Base-by-base conservation (phyloP, 192 early-diverging fungal genomes). In the Spinellus fusiger region DNA sequence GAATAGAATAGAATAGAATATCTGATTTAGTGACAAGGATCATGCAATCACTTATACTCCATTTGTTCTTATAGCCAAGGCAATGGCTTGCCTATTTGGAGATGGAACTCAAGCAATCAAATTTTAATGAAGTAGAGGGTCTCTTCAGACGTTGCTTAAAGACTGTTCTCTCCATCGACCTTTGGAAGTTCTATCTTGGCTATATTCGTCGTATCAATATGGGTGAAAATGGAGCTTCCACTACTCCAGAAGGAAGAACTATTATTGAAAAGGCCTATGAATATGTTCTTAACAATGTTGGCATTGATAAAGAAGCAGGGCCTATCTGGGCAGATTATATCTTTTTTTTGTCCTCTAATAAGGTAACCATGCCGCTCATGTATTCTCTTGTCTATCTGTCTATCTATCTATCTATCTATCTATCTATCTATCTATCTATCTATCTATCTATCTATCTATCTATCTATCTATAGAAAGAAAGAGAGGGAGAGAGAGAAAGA, bases 321-420 rank as follows among this genome's bases (percentile, higher is more conserved):
- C 67, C 70, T 29, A 87, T 98, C 29, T 98, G 96, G 96, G 65
- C 76, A 10, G 86, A 94, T 51, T 98, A 94, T 64, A 76, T 96
- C 31, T 76, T 73, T 23, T 98, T 93, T 69, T 64, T 94, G 50
- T 1, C 23, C 6, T 58, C 25, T 29, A 15, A 23, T 1, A 32
- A 23, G 27, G 16, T 25, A 15, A 47, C 1, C 15, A 27, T 15
- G 23, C 5, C 4, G n/a, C n/a, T n/a, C n/a, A n/a, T n/a, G n/a
- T n/a, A n/a, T n/a, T n/a, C n/a, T n/a, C n/a, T n/a, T n/a, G n/a
- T n/a, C n/a, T n/a, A n/a, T n/a, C n/a, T n/a, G n/a, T n/a, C n/a
- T n/a, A n/a, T n/a, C n/a, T n/a, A n/a, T n/a, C n/a, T n/a, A n/a
- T n/a, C n/a, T n/a, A n/a, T n/a, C n/a, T n/a, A n/a, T n/a, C n/a